Evolutionary conservation across 257 asterid species (phyloP).

Genomic region (Echites panduratus): DNA sequence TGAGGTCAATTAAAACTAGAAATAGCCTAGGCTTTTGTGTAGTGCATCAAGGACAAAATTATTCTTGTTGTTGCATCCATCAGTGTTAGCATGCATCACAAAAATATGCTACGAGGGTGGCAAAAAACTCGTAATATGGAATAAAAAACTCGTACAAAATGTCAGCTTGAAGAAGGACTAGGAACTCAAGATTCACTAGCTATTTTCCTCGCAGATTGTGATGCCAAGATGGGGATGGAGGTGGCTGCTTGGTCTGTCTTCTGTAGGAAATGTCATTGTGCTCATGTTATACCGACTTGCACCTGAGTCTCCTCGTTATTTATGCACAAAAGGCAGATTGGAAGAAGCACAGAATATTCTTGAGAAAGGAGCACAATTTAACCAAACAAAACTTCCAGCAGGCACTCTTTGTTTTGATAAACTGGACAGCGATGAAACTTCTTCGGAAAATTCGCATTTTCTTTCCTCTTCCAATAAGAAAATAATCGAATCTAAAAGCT

Average conservation of each 20-base stretch:
- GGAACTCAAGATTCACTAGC: not conserved
- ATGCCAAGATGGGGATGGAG: slow-evolving; percentile 50
- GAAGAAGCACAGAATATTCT: slow-evolving; percentile 27
- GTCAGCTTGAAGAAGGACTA: not conserved
- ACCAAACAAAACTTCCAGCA: slow-evolving; percentile 28
- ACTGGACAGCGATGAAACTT: slow-evolving; percentile 12
- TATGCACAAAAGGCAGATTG: slow-evolving; percentile 29
- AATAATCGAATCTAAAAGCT: slow-evolving; percentile 17
- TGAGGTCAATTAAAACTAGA: not conserved
- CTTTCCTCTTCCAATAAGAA: slow-evolving; percentile 35
- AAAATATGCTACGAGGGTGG: not conserved
- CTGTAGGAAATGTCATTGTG: slow-evolving; percentile 20
- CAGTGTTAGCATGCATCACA: not conserved
- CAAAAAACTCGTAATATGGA: not conserved
- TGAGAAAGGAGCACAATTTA: slow-evolving; percentile 30
- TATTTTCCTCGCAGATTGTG: slow-evolving; percentile 25
- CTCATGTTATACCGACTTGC: slow-evolving; percentile 24
- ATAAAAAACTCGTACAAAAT: not conserved
- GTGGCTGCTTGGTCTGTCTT: slow-evolving; percentile 33
- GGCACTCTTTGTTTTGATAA: slow-evolving; percentile 28
- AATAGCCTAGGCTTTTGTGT: no score
- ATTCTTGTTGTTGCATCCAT: not conserved
- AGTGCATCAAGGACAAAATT: not conserved
- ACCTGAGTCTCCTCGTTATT: slow-evolving; percentile 39
- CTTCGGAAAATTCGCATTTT: slow-evolving; percentile 32